These are phyloP conservation scores for Coniophora puteana DNA, from an alignment of 1,284 basidiomycete genomes.

Conservation along the genomic window DNA sequence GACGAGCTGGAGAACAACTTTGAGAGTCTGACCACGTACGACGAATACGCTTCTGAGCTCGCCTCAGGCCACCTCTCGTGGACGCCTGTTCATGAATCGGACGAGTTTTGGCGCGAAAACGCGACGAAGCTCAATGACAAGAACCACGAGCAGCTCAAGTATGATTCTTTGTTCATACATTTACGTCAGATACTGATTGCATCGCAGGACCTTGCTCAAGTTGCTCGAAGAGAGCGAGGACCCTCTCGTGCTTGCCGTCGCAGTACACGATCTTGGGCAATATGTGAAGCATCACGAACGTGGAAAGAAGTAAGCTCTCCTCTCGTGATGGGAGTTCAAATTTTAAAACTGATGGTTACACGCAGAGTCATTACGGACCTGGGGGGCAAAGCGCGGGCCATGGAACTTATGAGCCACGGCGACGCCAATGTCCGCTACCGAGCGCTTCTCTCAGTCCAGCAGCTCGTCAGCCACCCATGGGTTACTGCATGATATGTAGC, in stretches of 20 bases:
- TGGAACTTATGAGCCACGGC: slow-evolving; percentile 91
- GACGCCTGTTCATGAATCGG: slow-evolving; percentile 94
- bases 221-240: slow-evolving; percentile 64
- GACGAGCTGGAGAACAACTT: slow-evolving; percentile 81
- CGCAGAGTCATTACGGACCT: slow-evolving; percentile 75
- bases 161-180: slow-evolving; percentile 13
- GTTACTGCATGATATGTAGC: slow-evolving; percentile 31
- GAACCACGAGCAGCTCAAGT: slow-evolving; percentile 82
- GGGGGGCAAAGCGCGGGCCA: slow-evolving; percentile 86
- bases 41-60: slow-evolving; percentile 93
- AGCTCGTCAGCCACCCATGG: slow-evolving; percentile 82
- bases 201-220: slow-evolving; percentile 62
- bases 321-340: too few species aligned
- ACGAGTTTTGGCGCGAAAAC: slow-evolving; percentile 98
- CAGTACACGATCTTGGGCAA: slow-evolving; percentile 89
- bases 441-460: slow-evolving; percentile 82
- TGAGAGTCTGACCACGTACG: slow-evolving; percentile 91
- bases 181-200: not conserved
- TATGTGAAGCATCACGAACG: slow-evolving; percentile 89
- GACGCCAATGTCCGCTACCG: slow-evolving; percentile 91
- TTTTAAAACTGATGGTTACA: not conserved
- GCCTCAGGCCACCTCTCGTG: slow-evolving; percentile 89
- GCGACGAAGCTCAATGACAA: slow-evolving; percentile 80
- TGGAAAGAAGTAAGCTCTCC: slow-evolving; percentile 76
- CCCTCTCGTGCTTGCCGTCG: slow-evolving; percentile 80